Conservation (phyloP, 2,329 filamentous ascomycete genomes). For the Cladosporium sp. region DNA sequence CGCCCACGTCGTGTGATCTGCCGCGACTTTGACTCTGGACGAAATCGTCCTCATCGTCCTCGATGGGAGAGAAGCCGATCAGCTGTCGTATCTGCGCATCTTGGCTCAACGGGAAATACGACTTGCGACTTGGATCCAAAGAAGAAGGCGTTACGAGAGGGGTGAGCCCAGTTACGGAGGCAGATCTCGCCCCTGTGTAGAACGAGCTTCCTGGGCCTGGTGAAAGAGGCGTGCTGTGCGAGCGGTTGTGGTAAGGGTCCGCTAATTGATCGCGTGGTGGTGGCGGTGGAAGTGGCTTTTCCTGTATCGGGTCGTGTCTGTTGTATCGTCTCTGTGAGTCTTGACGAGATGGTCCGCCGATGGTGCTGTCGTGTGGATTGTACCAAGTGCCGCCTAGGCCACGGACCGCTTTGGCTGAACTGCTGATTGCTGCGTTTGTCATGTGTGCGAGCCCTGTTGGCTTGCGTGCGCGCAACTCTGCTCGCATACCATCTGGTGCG, state of each 20-base stretch:
- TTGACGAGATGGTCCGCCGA: not conserved
- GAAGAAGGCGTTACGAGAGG: conserved; percentile 11
- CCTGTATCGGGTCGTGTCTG: not conserved
- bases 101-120: conserved; percentile 13
- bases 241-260: conserved; percentile 7
- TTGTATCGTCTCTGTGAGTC: not conserved
- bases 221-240: conserved; percentile 14
- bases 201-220: conserved; percentile 7
- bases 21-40: not conserved
- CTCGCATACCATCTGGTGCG: conserved; percentile 7
- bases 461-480: not conserved
- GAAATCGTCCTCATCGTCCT: not conserved
- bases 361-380: conserved; percentile 8
- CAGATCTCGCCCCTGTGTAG: not conserved
- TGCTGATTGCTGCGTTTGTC: not conserved
- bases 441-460: not conserved
- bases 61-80: conserved; percentile 11
- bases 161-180: conserved; percentile 8
- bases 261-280: not conserved
- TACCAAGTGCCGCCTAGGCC: conserved; percentile 9
- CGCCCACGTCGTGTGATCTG: not conserved
- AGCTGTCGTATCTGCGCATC: conserved; percentile 11
- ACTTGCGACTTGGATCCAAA: conserved; percentile 15
- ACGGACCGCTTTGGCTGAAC: not conserved
- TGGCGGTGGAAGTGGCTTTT: conserved; percentile 12